Conservation (phyloP, 2,329 filamentous ascomycete genomes). For the Exophiala viscosa region DNA sequence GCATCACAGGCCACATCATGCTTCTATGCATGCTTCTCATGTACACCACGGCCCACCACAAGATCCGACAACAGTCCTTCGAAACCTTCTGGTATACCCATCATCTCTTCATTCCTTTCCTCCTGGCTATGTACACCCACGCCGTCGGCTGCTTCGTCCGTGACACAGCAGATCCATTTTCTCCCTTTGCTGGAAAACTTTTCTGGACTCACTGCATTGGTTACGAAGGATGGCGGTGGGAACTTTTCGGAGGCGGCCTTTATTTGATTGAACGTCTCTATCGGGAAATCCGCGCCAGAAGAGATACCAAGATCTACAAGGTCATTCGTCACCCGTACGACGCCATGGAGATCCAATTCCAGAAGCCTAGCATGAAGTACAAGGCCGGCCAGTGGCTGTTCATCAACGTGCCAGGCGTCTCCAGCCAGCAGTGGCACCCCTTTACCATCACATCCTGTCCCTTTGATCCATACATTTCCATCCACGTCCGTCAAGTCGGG, state of each 20-base stretch:
- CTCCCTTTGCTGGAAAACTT: constrained; percentile 73
- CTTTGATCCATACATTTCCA: constrained; percentile 87
- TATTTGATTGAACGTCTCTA: constrained; percentile 88
- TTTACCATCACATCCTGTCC: constrained; percentile 99
- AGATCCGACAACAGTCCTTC: constrained; percentile 93
- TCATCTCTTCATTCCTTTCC: constrained; percentile 95
- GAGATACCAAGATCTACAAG: constrained; percentile 83
- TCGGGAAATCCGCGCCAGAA: constrained; percentile 79
- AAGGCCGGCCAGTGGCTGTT: constrained; percentile 99
- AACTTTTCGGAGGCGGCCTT: constrained; percentile 76
- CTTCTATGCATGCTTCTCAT: constrained; percentile 98
- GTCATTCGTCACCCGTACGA: constrained; percentile 96
- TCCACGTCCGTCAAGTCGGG: constrained; percentile 93
- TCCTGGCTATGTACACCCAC: constrained; percentile 91
- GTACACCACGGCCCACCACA: constrained; percentile 90
- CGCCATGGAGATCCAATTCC: constrained; percentile 95
- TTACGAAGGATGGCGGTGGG: constrained; percentile 97
- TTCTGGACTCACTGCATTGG: constrained; percentile 95
- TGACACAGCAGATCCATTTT: constrained; percentile 66
- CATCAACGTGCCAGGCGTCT: constrained; percentile 86
- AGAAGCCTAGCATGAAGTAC: constrained; percentile 94
- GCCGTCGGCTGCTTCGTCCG: constrained; percentile 95
- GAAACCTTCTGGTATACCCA: constrained; percentile 99
- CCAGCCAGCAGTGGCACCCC: constrained; percentile 91
- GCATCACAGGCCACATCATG: constrained; percentile 96